Base-by-base conservation (phyloP, 169 alveolate genomes). In the Plasmodium billcollinsi region DNA sequence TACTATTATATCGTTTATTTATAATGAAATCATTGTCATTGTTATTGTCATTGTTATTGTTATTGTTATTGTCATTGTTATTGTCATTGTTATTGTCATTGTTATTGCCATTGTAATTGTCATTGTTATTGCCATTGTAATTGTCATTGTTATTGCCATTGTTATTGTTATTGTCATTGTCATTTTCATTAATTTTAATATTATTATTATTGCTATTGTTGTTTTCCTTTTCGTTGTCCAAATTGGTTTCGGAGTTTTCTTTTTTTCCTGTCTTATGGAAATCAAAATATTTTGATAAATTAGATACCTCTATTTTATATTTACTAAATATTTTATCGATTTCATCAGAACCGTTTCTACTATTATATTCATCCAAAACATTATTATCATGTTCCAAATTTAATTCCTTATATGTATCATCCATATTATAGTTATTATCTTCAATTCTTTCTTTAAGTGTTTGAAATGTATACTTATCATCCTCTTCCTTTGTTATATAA, bases 221-320 rank as follows among this genome's bases (percentile, higher is more conserved):
- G 15, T 45, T 59, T 43, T 47, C 50, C 14, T 45, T 20, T 43
- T 58, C 74, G 26, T 20, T 54, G 39, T 45, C 58, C 29, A 7
- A 14, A 20, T 15, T 14, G 6, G 14, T 43, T 43, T 49, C 78
- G 11, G 39, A 45, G 18, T 47, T 56, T 45, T 18, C 65, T 58
- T 69, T 80, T 47, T 52, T 59, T 18, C 67, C 83, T 45, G 67
- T 66, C 61, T 66, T 80, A 58, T 26, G 43, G 39, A 80, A 67
- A 33, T 80, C 83, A 20, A 80, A 80, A 47, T 69, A 80, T 61
- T 80, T 80, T 12, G 91, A 80, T 62, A 80, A 47, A 18, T 80
- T 33, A 8, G 91, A 80, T 12, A 80, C 83, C 18, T 80, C 91
- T 24, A 80, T 54, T 52, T 80, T 58, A 26, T 80, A 59, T 65